phyloP scores from a whole-genome alignment of 768 basidiomycete genomes.

The Leccinum variicolor region DNA sequence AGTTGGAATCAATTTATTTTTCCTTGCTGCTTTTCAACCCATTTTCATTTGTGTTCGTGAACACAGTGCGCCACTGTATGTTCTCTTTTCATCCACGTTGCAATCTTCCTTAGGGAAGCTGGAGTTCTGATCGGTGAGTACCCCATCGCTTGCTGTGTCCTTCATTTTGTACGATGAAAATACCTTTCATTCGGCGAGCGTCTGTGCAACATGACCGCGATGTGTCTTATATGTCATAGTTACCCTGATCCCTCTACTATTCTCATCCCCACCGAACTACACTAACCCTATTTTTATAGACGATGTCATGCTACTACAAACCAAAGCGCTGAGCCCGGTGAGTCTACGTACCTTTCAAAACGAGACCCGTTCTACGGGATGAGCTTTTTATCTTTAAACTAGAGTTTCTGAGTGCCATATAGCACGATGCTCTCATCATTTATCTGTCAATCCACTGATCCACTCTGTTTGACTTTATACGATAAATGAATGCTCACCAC shows the following conservation, averaged over 20 bases:
- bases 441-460: constrained; percentile 66
- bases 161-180: constrained; percentile 49
- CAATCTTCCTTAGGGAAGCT: not conserved
- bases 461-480: not conserved
- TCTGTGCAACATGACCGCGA: constrained; percentile 42
- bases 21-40: not conserved
- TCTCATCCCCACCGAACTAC: not conserved
- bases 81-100: not conserved
- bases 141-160: not conserved
- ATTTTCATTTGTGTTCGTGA: not conserved
- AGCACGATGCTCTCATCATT: constrained; percentile 64
- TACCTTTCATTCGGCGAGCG: constrained; percentile 43
- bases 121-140: constrained; percentile 7
- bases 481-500: not conserved
- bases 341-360: constrained; percentile 3
- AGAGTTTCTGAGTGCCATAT: constrained; percentile 81
- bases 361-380: constrained; percentile 36
- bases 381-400: constrained; percentile 77
- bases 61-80: not conserved
- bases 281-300: constrained; percentile 13
- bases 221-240: constrained; percentile 81
- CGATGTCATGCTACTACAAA: not conserved
- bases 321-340: not conserved
- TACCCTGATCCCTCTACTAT: constrained; percentile 70
- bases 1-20: not conserved